A percentile compares a stretch with the other conserved stretches of the same genome.
phyloP scores from a whole-genome alignment of 495 filamentous ascomycete species.

The Xylaria palmicola region DNA sequence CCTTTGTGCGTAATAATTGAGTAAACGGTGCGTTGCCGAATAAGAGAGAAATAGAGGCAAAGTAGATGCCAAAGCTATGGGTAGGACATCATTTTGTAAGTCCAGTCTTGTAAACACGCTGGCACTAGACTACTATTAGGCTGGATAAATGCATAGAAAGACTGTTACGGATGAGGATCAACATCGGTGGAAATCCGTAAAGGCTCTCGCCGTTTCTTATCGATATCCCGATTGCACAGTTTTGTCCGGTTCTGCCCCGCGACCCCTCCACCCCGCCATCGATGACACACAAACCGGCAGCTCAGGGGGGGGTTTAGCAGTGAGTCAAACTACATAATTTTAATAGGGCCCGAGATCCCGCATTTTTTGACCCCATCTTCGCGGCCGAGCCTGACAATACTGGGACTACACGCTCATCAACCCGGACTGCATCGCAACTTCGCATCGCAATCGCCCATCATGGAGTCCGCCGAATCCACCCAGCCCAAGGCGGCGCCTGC shows the following conservation, averaged over 20 bases:
- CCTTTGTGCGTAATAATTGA: too few species aligned
- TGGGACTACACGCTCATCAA: background rate
- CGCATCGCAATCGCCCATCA: background rate
- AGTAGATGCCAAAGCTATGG: too few species aligned
- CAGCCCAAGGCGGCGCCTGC: conserved; percentile 5
- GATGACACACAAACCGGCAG: background rate
- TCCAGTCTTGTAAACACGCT: too few species aligned
- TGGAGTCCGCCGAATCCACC: conserved; percentile 4
- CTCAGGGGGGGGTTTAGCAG: background rate
- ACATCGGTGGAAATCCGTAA: background rate
- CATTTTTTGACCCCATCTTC: background rate
- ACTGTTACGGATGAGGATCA: too few species aligned
- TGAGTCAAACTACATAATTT: conserved; percentile 6
- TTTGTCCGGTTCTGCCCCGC: conserved; percentile 12
- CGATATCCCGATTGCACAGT: background rate
- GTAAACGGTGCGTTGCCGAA: too few species aligned
- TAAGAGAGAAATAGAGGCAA: too few species aligned
- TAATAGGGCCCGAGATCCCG: background rate
- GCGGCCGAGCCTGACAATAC: background rate
- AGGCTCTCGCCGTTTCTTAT: background rate
- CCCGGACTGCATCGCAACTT: background rate
- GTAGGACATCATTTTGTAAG: too few species aligned
- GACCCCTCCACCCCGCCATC: conserved; percentile 12
- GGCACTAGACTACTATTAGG: too few species aligned
- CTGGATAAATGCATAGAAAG: too few species aligned